These are phyloP conservation scores for Parastagonospora avenae DNA, from an alignment of 2,329 filamentous ascomycete species.

Conservation along the genomic window DNA sequence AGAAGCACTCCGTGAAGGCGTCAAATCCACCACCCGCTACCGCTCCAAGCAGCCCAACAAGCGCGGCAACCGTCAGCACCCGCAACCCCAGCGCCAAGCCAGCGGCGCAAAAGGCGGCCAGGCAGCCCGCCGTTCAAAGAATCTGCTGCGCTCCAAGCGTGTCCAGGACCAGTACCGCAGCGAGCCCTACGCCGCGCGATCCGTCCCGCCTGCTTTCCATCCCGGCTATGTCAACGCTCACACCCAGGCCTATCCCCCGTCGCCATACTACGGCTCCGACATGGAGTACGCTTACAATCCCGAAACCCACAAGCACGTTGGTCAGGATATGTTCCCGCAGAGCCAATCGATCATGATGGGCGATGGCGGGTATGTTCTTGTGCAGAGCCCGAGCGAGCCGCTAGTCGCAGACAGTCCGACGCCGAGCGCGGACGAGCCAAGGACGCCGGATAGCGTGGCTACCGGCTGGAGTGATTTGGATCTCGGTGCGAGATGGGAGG, in stretches of 20 bases:
- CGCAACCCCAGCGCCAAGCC: constrained; percentile 48
- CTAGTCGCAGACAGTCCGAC: constrained; percentile 30
- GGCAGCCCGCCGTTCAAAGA: constrained; percentile 43
- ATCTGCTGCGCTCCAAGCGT: constrained; percentile 26
- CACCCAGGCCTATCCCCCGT: constrained; percentile 14
- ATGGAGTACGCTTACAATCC: constrained; percentile 19
- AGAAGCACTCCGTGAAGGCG: constrained; percentile 71
- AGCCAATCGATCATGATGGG: constrained; percentile 1
- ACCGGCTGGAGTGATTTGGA: constrained; percentile 19
- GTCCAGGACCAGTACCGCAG: constrained; percentile 23
- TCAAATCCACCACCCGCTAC: constrained; percentile 79
- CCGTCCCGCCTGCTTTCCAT: constrained; percentile 20
- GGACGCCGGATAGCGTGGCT: constrained; percentile 20
- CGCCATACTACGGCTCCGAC: constrained; percentile 29
- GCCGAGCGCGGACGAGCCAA: constrained; percentile 22
- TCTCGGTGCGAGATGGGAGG: constrained; percentile 12
- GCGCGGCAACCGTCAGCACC: constrained; percentile 38
- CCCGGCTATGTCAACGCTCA: constrained; percentile 9
- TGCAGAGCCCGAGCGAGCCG: constrained; percentile 24
- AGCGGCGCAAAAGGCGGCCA: constrained; percentile 54
- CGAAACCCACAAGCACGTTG: background rate
- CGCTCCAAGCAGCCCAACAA: constrained; percentile 54
- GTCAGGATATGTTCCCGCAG: background rate
- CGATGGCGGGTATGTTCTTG: constrained; percentile 23
- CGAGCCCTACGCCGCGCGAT: constrained; percentile 25